phyloP scores from a whole-genome alignment of 176 grass and related monocot species.

The Otatea glauca region DNA sequence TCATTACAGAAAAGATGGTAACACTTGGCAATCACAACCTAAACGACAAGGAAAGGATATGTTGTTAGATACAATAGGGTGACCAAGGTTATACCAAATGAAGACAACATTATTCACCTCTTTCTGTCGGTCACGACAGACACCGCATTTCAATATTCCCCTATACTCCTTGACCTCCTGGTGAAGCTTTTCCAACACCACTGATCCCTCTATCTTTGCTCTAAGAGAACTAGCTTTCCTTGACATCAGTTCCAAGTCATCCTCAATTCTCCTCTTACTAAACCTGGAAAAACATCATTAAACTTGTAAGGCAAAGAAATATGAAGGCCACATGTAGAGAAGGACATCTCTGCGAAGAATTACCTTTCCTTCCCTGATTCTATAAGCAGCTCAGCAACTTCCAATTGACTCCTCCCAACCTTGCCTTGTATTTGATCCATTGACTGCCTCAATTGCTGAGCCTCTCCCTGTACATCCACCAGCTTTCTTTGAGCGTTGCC shows the following conservation, averaged over 20 bases:
- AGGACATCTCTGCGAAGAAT: conserved; percentile 15
- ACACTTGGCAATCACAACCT: conserved; percentile 93
- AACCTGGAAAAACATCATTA: conserved; percentile 56
- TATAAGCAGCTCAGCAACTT: conserved; percentile 66
- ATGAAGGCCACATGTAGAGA: conserved; percentile 13
- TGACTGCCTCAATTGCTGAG: conserved; percentile 57
- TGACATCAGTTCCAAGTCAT: conserved; percentile 73
- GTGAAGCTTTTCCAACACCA: conserved; percentile 69
- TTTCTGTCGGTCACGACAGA: conserved; percentile 74
- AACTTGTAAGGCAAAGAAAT: neutral
- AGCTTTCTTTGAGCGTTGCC: conserved; percentile 63
- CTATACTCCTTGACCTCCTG: conserved; percentile 79
- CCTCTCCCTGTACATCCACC: conserved; percentile 54
- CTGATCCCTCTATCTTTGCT: conserved; percentile 55
- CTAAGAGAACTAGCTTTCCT: conserved; percentile 69
- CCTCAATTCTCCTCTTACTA: conserved; percentile 80
- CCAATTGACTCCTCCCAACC: conserved; percentile 56
- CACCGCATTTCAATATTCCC: conserved; percentile 82
- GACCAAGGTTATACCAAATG: neutral
- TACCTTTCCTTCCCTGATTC: conserved; percentile 87
- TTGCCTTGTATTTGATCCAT: conserved; percentile 57
- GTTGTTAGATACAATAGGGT: conserved; percentile 13
- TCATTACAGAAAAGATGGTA: conserved; percentile 93
- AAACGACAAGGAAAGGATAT: conserved; percentile 10
- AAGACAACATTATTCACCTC: conserved; percentile 55